A percentile compares a stretch with the other conserved stretches of the same genome.
Evolutionary conservation across 768 basidiomycete species (phyloP).

Genomic region (Xanthoconium purpureum): DNA sequence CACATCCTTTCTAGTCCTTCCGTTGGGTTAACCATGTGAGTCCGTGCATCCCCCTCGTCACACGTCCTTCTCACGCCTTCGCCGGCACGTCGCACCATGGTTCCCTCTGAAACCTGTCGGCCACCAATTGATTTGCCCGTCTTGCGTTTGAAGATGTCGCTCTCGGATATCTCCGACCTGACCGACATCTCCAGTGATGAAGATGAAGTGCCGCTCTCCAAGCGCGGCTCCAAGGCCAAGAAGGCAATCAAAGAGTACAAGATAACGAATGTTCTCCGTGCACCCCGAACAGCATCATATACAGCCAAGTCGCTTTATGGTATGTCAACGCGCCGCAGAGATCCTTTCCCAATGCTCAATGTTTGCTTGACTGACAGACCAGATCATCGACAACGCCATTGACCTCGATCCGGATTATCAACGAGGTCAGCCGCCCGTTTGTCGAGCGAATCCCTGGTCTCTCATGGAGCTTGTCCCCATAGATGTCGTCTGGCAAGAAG

Average conservation of each 20-base stretch:
- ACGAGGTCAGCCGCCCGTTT: slow-evolving; percentile 40
- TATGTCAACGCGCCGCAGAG: slow-evolving; percentile 16
- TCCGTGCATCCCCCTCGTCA: not conserved
- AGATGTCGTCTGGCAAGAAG: slow-evolving; percentile 66
- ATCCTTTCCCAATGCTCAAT: not conserved
- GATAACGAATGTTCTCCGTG: slow-evolving; percentile 32
- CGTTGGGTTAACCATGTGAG: not conserved
- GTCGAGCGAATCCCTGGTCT: not conserved
- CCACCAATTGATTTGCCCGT: not conserved
- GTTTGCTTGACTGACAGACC: slow-evolving; percentile 34
- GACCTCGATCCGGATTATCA: slow-evolving; percentile 68
- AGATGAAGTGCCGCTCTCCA: slow-evolving; percentile 30
- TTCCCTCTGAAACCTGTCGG: not conserved
- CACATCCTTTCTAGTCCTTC: not conserved
- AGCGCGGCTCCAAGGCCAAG: slow-evolving; percentile 19
- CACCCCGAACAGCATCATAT: slow-evolving; percentile 40
- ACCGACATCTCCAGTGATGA: slow-evolving; percentile 46
- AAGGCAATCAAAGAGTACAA: slow-evolving; percentile 31
- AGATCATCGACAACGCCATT: slow-evolving; percentile 44
- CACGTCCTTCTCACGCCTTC: too few relatives aligned
- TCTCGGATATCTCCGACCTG: slow-evolving; percentile 45
- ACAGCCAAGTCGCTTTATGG: slow-evolving; percentile 45
- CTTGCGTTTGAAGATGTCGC: slow-evolving; percentile 25
- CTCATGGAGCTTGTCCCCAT: not conserved
- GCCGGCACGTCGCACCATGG: not conserved